phyloP scores from a whole-genome alignment of 1,284 basidiomycete species.

The Cryptococcus sp. region DNA sequence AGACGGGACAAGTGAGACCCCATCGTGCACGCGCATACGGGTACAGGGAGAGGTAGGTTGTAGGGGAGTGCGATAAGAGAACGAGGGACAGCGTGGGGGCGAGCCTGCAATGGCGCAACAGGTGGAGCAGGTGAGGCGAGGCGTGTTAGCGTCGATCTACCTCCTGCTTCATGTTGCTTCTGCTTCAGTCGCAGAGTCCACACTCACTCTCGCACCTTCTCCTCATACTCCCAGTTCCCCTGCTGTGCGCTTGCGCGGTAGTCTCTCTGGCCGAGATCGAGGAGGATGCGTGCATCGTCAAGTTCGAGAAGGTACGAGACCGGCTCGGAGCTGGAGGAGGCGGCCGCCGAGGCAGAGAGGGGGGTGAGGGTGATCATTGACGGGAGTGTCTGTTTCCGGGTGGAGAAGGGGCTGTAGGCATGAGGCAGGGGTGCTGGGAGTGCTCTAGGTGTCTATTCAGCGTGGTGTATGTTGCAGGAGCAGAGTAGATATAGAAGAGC shows the following conservation, averaged over 20 bases:
- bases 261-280: constrained; percentile 74
- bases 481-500: background rate
- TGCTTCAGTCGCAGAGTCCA: background rate
- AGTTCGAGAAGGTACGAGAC: constrained; percentile 79
- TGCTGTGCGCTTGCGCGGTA: constrained; percentile 34
- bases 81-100: constrained; percentile 60
- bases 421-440: background rate
- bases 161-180: too few species aligned
- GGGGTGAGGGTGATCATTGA: constrained; percentile 90
- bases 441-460: background rate
- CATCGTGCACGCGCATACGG: constrained; percentile 84
- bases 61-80: constrained; percentile 82
- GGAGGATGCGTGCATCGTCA: constrained; percentile 87
- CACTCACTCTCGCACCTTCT: constrained; percentile 49
- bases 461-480: background rate
- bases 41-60: constrained; percentile 83
- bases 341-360: constrained; percentile 73
- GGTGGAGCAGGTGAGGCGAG: background rate
- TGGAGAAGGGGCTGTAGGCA: background rate
- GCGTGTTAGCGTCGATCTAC: background rate
- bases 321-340: constrained; percentile 56
- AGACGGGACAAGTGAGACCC: constrained; percentile 87
- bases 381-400: background rate
- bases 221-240: constrained; percentile 47
- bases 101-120: constrained; percentile 60